phyloP scores from a whole-genome alignment of 352 stramenopile species.

The Elongisporangium senticosum region DNA sequence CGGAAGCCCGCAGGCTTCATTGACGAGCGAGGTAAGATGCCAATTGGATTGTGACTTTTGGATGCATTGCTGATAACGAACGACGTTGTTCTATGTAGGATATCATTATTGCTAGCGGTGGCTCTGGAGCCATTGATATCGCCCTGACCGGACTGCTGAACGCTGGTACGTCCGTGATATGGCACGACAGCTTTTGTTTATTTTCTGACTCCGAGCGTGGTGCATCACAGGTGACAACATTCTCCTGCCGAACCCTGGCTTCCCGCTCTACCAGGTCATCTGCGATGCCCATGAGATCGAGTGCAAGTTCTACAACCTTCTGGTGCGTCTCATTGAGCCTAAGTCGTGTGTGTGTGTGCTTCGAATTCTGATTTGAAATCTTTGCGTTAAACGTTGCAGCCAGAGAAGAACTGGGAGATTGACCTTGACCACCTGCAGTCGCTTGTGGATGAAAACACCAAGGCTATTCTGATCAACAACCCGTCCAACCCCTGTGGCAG shows the following conservation, averaged over 20 bases:
- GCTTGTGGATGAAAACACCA: constrained; percentile 80
- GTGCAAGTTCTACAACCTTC: constrained; percentile 88
- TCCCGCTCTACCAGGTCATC: constrained; percentile 95
- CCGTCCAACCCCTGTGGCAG: constrained; percentile 92
- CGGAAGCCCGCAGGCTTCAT: constrained; percentile 34
- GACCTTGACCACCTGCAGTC: constrained; percentile 90
- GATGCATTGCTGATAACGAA: too few species aligned
- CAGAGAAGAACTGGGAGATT: constrained; percentile 89
- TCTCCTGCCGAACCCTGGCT: constrained; percentile 91
- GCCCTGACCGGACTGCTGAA: constrained; percentile 88
- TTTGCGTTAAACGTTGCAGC: constrained; percentile 24
- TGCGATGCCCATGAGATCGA: constrained; percentile 89
- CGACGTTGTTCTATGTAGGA: constrained; percentile 28
- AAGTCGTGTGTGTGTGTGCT: not conserved
- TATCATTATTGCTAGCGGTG: constrained; percentile 92
- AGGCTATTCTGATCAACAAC: constrained; percentile 95
- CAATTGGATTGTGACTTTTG: not conserved
- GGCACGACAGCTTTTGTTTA: not conserved
- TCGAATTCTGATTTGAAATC: not conserved
- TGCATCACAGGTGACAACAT: constrained; percentile 73
- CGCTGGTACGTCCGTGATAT: constrained; percentile 19
- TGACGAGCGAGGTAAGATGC: constrained; percentile 66
- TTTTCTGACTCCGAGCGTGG: not conserved
- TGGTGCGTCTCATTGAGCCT: constrained; percentile 16
- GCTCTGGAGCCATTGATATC: constrained; percentile 92